These are phyloP conservation scores for Candida tunisiensis DNA, from an alignment of 1,139 yeast genomes.

Conservation along the genomic window DNA sequence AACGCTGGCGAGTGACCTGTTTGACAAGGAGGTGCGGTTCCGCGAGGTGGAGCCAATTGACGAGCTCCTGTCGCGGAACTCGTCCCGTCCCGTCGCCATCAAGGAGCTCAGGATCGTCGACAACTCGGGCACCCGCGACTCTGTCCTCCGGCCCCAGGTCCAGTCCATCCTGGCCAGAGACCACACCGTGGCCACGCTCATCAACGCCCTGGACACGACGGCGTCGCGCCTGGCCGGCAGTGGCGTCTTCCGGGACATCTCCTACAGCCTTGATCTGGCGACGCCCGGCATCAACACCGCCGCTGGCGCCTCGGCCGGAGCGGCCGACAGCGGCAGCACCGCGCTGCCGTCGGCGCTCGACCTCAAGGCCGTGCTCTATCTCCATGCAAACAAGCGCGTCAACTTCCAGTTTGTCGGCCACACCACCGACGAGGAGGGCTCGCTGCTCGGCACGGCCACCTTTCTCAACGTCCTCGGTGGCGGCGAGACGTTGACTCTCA, in stretches of 20 bases:
- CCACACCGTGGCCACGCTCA: constrained; percentile 12
- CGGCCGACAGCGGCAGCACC: constrained; percentile 5
- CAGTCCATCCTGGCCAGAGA: constrained; percentile 30
- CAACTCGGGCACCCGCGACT: constrained; percentile 31
- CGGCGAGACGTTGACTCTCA: constrained; percentile 57
- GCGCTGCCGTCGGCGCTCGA: not conserved
- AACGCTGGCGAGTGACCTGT: no score
- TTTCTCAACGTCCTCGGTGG: constrained; percentile 75
- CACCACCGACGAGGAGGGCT: constrained; percentile 8
- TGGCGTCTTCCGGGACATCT: constrained; percentile 6
- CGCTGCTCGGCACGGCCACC: constrained; percentile 22
- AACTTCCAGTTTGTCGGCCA: constrained; percentile 9
- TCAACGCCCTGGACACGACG: constrained; percentile 15
- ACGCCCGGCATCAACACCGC: constrained; percentile 30
- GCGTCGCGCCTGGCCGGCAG: constrained; percentile 12
- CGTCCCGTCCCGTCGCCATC: constrained; percentile 5
- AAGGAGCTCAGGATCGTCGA: constrained; percentile 39
- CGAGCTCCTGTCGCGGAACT: no score
- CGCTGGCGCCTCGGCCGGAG: constrained; percentile 11
- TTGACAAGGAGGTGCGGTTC: no score
- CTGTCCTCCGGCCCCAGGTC: constrained; percentile 37
- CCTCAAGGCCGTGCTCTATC: not conserved
- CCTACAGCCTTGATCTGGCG: constrained; percentile 13
- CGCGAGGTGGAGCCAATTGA: no score
- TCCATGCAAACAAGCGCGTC: constrained; percentile 1